phyloP scores from a whole-genome alignment of 108 stramenopile genomes.

The Cylindrotheca closterium region DNA sequence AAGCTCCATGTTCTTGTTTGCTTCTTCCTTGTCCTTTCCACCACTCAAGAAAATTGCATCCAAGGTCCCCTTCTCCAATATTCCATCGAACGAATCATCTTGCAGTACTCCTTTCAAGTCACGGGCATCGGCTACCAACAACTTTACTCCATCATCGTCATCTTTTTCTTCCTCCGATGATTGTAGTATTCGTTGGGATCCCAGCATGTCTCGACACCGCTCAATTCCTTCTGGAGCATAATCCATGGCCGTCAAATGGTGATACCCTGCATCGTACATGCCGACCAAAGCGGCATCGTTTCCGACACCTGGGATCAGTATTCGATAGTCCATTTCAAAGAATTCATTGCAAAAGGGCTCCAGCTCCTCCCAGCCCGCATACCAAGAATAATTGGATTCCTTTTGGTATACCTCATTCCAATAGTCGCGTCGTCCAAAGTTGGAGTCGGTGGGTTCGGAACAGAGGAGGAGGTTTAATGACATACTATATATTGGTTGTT shows the following conservation, averaged over 20 bases:
- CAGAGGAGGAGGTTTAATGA: neutral
- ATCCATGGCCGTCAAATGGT: conserved; percentile 57
- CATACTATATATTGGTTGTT: no score
- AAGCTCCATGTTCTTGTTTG: conserved; percentile 38
- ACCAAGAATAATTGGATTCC: conserved; percentile 52
- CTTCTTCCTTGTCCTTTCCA: conserved; percentile 39
- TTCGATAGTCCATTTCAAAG: conserved; percentile 12
- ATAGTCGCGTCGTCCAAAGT: conserved; percentile 42
- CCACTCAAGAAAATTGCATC: conserved; percentile 74
- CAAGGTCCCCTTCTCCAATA: conserved; percentile 76
- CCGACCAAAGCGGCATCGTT: conserved; percentile 64
- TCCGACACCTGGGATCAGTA: conserved; percentile 66
- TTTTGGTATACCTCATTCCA: conserved; percentile 49
- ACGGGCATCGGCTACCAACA: conserved; percentile 60
- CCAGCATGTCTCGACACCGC: conserved; percentile 44
- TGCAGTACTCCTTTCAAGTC: conserved; percentile 18
- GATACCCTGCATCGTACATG: conserved; percentile 57
- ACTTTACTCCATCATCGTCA: conserved; percentile 8
- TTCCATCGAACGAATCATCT: conserved; percentile 58
- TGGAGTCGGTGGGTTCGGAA: conserved; percentile 14
- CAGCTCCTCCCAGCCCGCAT: conserved; percentile 60
- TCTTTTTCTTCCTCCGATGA: neutral
- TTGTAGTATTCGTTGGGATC: conserved; percentile 27
- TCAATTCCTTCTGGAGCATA: conserved; percentile 68
- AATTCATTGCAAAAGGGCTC: conserved; percentile 60